Conservation (phyloP, 805 yeast genomes). For the Kazachstania africana region DNA sequence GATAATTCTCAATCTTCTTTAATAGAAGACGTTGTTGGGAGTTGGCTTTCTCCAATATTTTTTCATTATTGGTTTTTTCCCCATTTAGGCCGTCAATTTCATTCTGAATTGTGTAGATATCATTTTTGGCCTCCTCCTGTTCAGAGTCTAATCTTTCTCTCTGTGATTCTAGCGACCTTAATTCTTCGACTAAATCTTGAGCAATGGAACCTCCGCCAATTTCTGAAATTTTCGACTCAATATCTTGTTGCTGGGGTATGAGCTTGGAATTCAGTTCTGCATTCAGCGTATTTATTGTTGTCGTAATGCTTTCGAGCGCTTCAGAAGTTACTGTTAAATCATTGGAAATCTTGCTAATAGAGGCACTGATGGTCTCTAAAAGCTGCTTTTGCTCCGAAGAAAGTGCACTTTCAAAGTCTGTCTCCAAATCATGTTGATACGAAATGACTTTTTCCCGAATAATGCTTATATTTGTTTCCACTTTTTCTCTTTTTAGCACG, state of each 20-base stretch:
- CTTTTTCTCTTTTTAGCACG: constrained; percentile 27
- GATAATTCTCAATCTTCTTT: constrained; percentile 46
- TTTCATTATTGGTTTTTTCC: constrained; percentile 27
- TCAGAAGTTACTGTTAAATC: constrained; percentile 28
- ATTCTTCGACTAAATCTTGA: neutral
- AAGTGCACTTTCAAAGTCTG: constrained; percentile 44
- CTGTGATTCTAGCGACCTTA: constrained; percentile 10
- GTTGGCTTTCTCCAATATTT: constrained; percentile 37
- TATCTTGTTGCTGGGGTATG: constrained; percentile 33
- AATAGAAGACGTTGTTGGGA: constrained; percentile 44
- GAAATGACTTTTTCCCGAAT: constrained; percentile 31
- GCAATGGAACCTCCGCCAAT: neutral
- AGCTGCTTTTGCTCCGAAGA: constrained; percentile 36
- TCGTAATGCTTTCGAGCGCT: constrained; percentile 13
- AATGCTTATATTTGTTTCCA: constrained; percentile 26
- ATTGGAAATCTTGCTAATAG: constrained; percentile 36
- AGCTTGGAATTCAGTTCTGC: constrained; percentile 50
- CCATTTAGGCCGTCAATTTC: constrained; percentile 20
- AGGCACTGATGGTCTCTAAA: constrained; percentile 31
- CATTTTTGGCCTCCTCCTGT: constrained; percentile 22
- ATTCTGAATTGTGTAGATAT: constrained; percentile 18
- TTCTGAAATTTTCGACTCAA: constrained; percentile 14
- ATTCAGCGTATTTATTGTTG: constrained; percentile 26
- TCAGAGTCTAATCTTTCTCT: constrained; percentile 17
- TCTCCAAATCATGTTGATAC: constrained; percentile 36